Evolutionary conservation across 768 basidiomycete genomes (phyloP).

Genomic region (Boletus subcaerulescens): DNA sequence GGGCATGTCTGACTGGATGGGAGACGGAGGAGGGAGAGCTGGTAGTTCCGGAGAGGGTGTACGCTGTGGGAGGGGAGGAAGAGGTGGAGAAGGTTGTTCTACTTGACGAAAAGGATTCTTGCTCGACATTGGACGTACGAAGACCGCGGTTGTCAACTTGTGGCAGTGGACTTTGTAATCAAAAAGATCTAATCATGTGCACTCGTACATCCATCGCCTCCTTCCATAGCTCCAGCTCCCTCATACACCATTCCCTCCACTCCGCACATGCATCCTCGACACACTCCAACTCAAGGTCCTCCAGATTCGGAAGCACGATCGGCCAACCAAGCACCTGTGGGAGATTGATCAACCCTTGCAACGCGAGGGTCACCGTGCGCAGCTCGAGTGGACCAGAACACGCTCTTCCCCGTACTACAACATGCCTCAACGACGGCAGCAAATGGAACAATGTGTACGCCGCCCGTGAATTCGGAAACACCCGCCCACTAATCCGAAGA

Average conservation of each 20-base stretch:
- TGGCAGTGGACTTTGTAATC: too few relatives aligned
- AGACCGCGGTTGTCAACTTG: too few relatives aligned
- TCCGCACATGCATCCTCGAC: slow-evolving; percentile 1
- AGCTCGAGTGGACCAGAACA: slow-evolving; percentile 7
- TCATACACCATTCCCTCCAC: slow-evolving; percentile 7
- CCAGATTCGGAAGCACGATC: slow-evolving; percentile 9
- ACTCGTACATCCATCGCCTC: background rate
- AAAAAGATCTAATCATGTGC: background rate
- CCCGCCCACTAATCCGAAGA: slow-evolving; percentile 10
- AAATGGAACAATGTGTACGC: slow-evolving; percentile 17
- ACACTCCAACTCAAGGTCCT: slow-evolving; percentile 13
- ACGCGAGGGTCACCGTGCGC: slow-evolving; percentile 9
- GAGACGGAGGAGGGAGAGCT: slow-evolving; percentile 2
- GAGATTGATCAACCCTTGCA: slow-evolving; percentile 13
- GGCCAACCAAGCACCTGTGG: slow-evolving; percentile 6
- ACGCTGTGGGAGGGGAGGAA: slow-evolving; percentile 2
- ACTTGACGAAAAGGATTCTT: slow-evolving; percentile 20
- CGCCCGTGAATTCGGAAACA: slow-evolving; percentile 8
- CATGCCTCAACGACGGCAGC: slow-evolving; percentile 9
- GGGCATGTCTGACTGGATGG: background rate
- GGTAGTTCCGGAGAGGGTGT: background rate
- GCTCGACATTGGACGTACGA: slow-evolving; percentile 4
- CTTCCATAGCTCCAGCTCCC: slow-evolving; percentile 14
- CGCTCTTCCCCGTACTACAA: slow-evolving; percentile 13
- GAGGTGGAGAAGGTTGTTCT: slow-evolving; percentile 6